These are phyloP conservation scores for Lagenidium sp. DNA, from an alignment of 352 stramenopile genomes.

Conservation along the genomic window DNA sequence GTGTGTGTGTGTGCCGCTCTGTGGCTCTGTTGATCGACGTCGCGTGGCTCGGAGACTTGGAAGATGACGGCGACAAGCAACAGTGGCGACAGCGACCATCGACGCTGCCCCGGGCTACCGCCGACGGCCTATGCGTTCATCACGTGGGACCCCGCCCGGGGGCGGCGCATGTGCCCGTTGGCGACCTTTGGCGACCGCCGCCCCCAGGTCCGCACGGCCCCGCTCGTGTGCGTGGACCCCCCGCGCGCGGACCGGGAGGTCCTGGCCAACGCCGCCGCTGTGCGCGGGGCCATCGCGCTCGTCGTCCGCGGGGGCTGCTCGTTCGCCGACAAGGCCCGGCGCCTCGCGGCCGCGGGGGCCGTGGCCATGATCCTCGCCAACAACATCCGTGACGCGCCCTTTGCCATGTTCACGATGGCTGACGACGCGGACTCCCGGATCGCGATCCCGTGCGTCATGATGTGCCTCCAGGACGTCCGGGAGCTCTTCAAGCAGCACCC, in stretches of 20 bases:
- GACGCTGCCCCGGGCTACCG: too few species aligned
- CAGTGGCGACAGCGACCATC: neutral
- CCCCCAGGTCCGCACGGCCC: slow-evolving; percentile 12
- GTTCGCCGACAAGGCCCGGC: slow-evolving; percentile 50
- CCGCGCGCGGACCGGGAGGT: slow-evolving; percentile 40
- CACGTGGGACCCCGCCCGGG: slow-evolving; percentile 35
- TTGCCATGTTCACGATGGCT: slow-evolving; percentile 53
- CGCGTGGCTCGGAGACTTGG: too few species aligned
- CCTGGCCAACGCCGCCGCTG: slow-evolving; percentile 32
- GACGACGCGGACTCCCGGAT: slow-evolving; percentile 14
- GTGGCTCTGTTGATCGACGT: slow-evolving; percentile 20
- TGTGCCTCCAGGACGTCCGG: slow-evolving; percentile 49
- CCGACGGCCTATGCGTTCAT: slow-evolving; percentile 30
- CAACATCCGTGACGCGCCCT: slow-evolving; percentile 45
- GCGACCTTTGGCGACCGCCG: slow-evolving; percentile 43
- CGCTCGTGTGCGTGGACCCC: slow-evolving; percentile 47
- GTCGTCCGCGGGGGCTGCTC: slow-evolving; percentile 64
- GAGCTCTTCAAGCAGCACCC: slow-evolving; percentile 57
- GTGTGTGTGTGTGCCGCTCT: too few species aligned
- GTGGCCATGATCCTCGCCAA: slow-evolving; percentile 47
- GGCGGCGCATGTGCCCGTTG: slow-evolving; percentile 36
- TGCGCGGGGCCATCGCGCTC: slow-evolving; percentile 41
- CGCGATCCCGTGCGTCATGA: slow-evolving; percentile 55
- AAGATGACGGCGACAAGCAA: neutral
- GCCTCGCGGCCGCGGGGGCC: slow-evolving; percentile 43